Conservation (phyloP, 345 rosid genomes). For the Murraya paniculata region DNA sequence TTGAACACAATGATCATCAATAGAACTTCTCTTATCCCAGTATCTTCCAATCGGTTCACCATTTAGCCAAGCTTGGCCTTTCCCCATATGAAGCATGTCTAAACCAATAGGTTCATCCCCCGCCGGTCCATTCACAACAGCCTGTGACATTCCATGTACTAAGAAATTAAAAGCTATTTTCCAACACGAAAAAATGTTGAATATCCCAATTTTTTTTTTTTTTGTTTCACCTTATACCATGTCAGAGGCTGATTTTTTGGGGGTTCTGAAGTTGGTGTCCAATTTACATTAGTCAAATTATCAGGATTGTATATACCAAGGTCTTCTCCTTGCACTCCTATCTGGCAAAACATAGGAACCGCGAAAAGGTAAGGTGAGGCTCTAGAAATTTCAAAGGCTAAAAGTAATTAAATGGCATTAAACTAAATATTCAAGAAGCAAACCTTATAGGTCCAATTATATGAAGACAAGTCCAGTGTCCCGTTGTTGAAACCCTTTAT, state of each 20-base stretch:
- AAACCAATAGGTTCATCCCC: conserved; percentile 87
- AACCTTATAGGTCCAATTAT: conserved; percentile 87
- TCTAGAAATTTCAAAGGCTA: neutral
- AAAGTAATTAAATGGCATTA: neutral
- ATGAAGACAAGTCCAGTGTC: conserved; percentile 58
- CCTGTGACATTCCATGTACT: conserved; percentile 39
- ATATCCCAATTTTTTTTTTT: conserved; percentile 2
- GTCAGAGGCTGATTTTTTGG: conserved; percentile 75
- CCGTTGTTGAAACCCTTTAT: conserved; percentile 73
- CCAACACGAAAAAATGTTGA: neutral
- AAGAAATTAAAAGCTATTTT: neutral
- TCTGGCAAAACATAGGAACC: conserved; percentile 36
- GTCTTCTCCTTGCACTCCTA: conserved; percentile 82
- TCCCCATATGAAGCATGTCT: conserved; percentile 90
- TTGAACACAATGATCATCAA: conserved; percentile 48
- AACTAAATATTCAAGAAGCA: neutral
- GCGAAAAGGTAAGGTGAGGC: neutral
- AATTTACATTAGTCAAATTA: conserved; percentile 40
- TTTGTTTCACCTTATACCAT: conserved; percentile 87
- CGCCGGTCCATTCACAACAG: conserved; percentile 63
- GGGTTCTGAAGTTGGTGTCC: conserved; percentile 67
- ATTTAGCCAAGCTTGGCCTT: conserved; percentile 95
- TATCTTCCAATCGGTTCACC: conserved; percentile 98
- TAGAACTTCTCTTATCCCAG: conserved; percentile 58
- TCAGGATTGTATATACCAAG: conserved; percentile 57